phyloP scores from a whole-genome alignment of 306 rosid species.

The Rosa lucieae region DNA sequence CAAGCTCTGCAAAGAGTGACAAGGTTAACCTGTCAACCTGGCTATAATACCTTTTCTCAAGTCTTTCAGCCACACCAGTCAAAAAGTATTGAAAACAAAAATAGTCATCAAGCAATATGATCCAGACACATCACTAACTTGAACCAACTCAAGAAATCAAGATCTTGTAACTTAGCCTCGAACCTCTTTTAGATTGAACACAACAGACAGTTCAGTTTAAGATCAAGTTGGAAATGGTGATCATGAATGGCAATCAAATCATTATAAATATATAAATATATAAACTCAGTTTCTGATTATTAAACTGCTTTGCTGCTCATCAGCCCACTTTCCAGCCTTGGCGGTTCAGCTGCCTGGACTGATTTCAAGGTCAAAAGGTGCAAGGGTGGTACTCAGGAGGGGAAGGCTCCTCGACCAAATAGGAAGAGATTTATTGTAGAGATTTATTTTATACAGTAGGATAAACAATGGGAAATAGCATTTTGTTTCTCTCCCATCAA shows the following conservation, averaged over 20 bases:
- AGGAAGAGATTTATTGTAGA: background rate
- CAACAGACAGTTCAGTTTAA: background rate
- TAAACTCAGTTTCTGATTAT: conserved; percentile 1
- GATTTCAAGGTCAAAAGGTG: background rate
- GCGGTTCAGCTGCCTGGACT: background rate
- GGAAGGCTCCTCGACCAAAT: background rate
- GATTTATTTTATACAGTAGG: background rate
- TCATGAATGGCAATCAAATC: background rate
- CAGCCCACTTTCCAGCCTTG: background rate
- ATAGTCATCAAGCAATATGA: background rate
- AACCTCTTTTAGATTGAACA: background rate
- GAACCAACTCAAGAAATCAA: background rate
- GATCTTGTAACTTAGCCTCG: background rate
- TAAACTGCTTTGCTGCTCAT: background rate
- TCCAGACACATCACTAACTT: background rate
- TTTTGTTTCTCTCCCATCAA: background rate
- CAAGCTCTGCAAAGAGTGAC: background rate
- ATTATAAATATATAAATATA: background rate
- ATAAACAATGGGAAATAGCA: background rate
- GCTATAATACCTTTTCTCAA: background rate
- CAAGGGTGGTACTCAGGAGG: background rate
- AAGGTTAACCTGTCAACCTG: background rate
- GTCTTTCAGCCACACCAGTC: background rate
- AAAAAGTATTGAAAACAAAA: background rate
- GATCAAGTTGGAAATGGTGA: background rate